phyloP scores from a whole-genome alignment of 192 early-diverging fungal genomes.

The Oehlia diaphana region DNA sequence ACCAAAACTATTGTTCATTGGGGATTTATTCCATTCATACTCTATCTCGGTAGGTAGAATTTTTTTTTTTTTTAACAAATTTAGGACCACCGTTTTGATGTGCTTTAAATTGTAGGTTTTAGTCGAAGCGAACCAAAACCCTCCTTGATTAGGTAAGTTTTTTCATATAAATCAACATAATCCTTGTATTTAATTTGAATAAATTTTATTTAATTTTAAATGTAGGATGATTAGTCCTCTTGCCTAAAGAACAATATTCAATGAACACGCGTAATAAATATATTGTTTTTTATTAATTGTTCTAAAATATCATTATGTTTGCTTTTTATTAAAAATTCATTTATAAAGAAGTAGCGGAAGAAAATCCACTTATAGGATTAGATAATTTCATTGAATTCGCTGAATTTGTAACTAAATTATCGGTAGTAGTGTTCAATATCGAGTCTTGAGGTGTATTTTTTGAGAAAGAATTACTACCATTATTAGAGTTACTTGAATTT shows the following conservation, averaged over 20 bases:
- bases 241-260: background rate
- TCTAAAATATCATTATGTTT: too few relatives aligned
- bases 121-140: constrained; percentile 24
- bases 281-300: background rate
- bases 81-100: background rate
- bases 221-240: background rate
- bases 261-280: background rate
- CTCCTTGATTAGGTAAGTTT: constrained; percentile 21
- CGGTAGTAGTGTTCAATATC: background rate
- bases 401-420: background rate
- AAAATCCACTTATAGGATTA: background rate
- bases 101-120: constrained; percentile 11
- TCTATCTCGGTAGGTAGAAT: constrained; percentile 50
- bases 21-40: constrained; percentile 62
- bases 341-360: background rate
- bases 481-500: background rate
- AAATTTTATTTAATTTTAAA: background rate
- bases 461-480: background rate
- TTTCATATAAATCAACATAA: background rate
- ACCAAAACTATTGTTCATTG: constrained; percentile 60
- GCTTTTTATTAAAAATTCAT: background rate
- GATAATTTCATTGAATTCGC: background rate
- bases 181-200: background rate
- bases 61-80: background rate
- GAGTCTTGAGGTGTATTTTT: background rate